Evolutionary conservation across 116 monocot genomes (phyloP), one percentile per base, ranked within the genome.

Genomic region (Iris pallida): DNA sequence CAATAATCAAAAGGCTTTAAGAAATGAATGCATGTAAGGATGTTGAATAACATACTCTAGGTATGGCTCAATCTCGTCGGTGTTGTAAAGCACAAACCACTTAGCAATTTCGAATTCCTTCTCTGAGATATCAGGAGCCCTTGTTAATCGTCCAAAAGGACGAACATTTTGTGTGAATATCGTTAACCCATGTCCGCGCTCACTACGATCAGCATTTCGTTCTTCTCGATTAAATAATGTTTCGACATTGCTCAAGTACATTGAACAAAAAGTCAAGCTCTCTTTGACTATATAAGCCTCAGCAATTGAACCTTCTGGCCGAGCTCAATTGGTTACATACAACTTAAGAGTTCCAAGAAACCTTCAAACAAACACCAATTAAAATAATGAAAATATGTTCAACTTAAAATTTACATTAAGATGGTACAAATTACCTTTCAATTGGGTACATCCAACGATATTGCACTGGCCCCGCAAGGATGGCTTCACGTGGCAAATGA

Each of bases 401-500:
- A n/a, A 47, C 13, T 6, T 48, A 16, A 42, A 11, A 43, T 30
- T 42, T 13, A 9, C 0, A n/a, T 14, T 42, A 42, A 63, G 4
- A 15, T 42, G 12, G n/a, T 7, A 13, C 5, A 9, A 19, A 47
- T 17, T 30, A 64, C 67, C 51, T 67, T 53, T 72, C 62, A 30
- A 72, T 52, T 16, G 61, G 61, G 30, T 72, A 62, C 61, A 72
- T 72, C 62, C 61, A 72, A 16, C 40, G 49, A 63, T 72, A 72
- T 47, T 72, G 72, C 1, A 72, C 52, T 49, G 42, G 72, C 10
- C 62, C 52, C 16, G 16, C 61, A 51, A 72, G 1, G 9, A 15
- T 64, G 8, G 61, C 51, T 43, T 72, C 61, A 52, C 47, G 14
- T 14, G 53, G 60, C 14, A 72, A 63, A 46, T 72, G 72, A 41